phyloP scores from a whole-genome alignment of 768 basidiomycete genomes.

The Jaapia argillacea region DNA sequence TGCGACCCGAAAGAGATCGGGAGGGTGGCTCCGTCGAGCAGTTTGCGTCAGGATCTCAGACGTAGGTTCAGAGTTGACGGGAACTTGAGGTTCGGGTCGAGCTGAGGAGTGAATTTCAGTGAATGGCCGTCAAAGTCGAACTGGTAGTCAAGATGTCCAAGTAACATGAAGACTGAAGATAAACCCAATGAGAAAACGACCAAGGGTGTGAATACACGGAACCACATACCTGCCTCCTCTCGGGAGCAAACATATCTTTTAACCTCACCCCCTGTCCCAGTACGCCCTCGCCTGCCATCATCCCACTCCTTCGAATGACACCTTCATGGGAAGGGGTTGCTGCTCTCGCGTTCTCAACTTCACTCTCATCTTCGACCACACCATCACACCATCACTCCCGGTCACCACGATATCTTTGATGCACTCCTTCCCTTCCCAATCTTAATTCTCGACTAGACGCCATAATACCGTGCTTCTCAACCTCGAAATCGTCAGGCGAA shows the following conservation, averaged over 20 bases:
- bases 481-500: constrained; percentile 21
- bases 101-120: constrained; percentile 3
- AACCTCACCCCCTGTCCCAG: constrained; percentile 29
- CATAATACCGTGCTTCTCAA: constrained; percentile 37
- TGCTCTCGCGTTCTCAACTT: constrained; percentile 7
- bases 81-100: too few species aligned
- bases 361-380: too few species aligned
- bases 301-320: background rate
- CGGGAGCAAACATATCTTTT: constrained; percentile 69
- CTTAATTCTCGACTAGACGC: constrained; percentile 37
- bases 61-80: too few species aligned
- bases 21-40: too few species aligned
- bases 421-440: constrained; percentile 56
- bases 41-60: too few species aligned
- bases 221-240: constrained; percentile 50
- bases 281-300: background rate
- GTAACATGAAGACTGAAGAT: constrained; percentile 71
- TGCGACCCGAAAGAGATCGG: too few species aligned
- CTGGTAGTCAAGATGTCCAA: constrained; percentile 66
- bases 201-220: too few species aligned
- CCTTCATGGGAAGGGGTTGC: constrained; percentile 10
- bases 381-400: too few species aligned
- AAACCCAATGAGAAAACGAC: background rate
- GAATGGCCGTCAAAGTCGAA: constrained; percentile 61
- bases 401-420: constrained; percentile 25